These are phyloP conservation scores for Flaveria linearis DNA, from an alignment of 129 eudicot species.

Conservation along the genomic window DNA sequence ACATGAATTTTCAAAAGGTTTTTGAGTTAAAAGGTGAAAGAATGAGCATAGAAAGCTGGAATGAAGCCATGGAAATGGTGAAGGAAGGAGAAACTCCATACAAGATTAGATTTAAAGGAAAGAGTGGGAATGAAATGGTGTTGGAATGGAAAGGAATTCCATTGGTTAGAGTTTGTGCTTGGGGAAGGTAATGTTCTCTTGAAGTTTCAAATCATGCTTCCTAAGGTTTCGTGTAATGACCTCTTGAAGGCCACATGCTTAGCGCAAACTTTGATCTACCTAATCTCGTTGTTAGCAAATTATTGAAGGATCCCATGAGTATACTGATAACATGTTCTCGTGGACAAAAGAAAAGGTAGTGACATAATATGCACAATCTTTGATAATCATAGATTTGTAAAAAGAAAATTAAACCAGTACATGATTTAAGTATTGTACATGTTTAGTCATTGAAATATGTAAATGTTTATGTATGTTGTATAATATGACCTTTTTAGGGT, in stretches of 20 bases:
- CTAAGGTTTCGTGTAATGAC: too few relatives aligned
- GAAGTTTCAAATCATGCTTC: too few relatives aligned
- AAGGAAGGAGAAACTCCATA: conserved; percentile 54
- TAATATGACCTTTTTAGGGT: background rate
- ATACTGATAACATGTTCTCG: too few relatives aligned
- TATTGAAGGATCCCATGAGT: too few relatives aligned
- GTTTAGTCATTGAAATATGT: background rate
- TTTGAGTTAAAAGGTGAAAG: conserved; percentile 24
- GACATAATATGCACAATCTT: background rate
- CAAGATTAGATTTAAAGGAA: conserved; percentile 46
- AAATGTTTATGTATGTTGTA: background rate
- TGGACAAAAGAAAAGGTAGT: background rate
- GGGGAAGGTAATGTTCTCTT: conserved; percentile 33
- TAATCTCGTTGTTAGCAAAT: too few relatives aligned
- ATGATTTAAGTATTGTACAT: background rate
- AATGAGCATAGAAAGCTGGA: conserved; percentile 42
- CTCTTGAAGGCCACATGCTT: too few relatives aligned
- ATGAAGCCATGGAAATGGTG: conserved; percentile 56
- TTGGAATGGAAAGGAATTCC: conserved; percentile 54
- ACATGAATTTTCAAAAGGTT: conserved; percentile 8
- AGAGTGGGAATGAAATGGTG: conserved; percentile 51
- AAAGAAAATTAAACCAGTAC: background rate
- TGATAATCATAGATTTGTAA: background rate
- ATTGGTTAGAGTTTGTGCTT: conserved; percentile 48
- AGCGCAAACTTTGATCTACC: too few relatives aligned